Evolutionary conservation across 1,139 yeast genomes (phyloP).

Genomic region (Suhomyces yuchorum): DNA sequence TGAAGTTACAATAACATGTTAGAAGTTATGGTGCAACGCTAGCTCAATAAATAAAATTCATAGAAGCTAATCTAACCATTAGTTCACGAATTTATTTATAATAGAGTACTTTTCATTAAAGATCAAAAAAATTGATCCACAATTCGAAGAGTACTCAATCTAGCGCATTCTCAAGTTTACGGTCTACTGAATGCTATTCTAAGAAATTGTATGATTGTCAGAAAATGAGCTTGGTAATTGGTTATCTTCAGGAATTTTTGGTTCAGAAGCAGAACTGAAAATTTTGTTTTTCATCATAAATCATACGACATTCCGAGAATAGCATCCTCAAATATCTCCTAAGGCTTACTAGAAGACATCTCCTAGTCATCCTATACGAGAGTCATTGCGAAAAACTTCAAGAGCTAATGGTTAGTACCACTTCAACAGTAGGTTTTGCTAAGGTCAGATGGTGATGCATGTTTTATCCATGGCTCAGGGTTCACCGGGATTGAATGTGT

Average conservation of each 20-base stretch:
- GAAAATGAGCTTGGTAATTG: slow-evolving; percentile 42
- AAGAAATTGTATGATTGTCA: slow-evolving; percentile 16
- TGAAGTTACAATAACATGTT: too few species aligned
- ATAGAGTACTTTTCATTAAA: too few species aligned
- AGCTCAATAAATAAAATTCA: too few species aligned
- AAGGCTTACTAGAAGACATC: slow-evolving; percentile 8
- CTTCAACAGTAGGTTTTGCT: neutral
- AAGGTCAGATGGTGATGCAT: slow-evolving; percentile 91
- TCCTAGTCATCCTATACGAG: slow-evolving; percentile 9
- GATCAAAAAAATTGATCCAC: too few species aligned
- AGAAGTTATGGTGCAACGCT: too few species aligned
- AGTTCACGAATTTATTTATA: too few species aligned
- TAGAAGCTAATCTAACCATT: too few species aligned
- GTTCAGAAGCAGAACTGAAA: slow-evolving; percentile 94
- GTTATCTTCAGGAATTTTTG: slow-evolving; percentile 67
- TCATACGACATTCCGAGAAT: neutral
- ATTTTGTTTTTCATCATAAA: slow-evolving; percentile 59
- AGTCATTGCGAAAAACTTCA: neutral
- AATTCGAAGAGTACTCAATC: too few species aligned
- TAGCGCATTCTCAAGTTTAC: too few species aligned
- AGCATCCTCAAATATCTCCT: slow-evolving; percentile 8
- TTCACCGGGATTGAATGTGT: slow-evolving; percentile 59
- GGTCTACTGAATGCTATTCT: neutral
- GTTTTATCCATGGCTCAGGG: slow-evolving; percentile 68
- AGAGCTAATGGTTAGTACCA: slow-evolving; percentile 7